A percentile compares a stretch with the other conserved stretches of the same genome.
Conservation (phyloP, 2,329 filamentous ascomycete genomes). For the Trichoderma brevicompactum region DNA sequence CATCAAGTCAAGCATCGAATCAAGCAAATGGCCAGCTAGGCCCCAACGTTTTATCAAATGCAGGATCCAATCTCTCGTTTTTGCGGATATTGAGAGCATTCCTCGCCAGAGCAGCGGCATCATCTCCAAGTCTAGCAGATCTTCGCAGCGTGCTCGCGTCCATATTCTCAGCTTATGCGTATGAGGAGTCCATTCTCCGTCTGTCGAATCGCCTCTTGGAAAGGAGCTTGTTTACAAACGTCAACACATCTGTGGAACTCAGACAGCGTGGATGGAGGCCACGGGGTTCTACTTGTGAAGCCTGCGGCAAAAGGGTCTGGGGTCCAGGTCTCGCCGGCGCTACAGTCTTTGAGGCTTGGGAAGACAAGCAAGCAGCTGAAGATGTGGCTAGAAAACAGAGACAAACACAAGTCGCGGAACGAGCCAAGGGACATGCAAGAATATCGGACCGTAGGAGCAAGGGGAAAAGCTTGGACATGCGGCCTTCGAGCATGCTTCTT, state of each 20-base stretch:
- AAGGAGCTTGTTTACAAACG: constrained; percentile 83
- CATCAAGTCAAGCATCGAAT: constrained; percentile 64
- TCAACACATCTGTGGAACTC: constrained; percentile 73
- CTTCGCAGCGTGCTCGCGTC: constrained; percentile 82
- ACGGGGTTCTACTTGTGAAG: constrained; percentile 83
- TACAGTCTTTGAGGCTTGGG: constrained; percentile 81
- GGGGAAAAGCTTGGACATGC: constrained; percentile 49
- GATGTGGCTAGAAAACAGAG: constrained; percentile 51
- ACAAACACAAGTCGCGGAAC: constrained; percentile 44
- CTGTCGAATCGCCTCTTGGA: constrained; percentile 87
- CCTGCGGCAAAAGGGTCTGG: constrained; percentile 82
- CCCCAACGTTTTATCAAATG: constrained; percentile 44
- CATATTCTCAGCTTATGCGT: constrained; percentile 93
- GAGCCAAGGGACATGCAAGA: constrained; percentile 45
- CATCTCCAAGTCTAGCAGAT: constrained; percentile 85
- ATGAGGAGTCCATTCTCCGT: constrained; percentile 86
- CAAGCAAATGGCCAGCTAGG: constrained; percentile 42
- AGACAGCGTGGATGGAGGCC: constrained; percentile 89
- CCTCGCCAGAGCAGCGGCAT: constrained; percentile 76
- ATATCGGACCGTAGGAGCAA: constrained; percentile 46
- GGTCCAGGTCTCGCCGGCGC: constrained; percentile 77
- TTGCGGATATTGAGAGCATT: constrained; percentile 88
- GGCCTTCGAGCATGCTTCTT: constrained; percentile 49
- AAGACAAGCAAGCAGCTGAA: constrained; percentile 60
- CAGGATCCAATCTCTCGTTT: constrained; percentile 72